Evolutionary conservation across 2,329 filamentous ascomycete species (phyloP).

Genomic region (Aquanectria penicillioides): DNA sequence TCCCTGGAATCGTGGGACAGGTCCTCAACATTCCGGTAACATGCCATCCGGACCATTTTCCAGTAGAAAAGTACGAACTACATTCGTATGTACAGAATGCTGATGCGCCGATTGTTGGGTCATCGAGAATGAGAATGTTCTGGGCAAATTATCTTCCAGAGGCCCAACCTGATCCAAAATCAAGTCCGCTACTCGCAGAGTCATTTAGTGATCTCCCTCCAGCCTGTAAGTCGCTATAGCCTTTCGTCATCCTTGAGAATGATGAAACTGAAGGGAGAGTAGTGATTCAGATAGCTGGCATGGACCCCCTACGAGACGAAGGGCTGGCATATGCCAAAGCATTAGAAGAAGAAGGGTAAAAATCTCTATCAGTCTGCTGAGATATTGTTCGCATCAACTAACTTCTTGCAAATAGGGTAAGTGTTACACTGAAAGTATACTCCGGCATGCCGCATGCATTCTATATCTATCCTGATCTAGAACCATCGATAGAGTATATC

Average conservation of each 20-base stretch:
- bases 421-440: constrained; percentile 4
- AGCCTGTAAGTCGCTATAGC: neutral
- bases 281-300: constrained; percentile 19
- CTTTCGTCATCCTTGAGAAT: neutral
- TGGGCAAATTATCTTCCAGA: constrained; percentile 17
- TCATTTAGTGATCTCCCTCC: constrained; percentile 13
- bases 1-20: constrained; percentile 9
- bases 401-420: neutral
- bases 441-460: constrained; percentile 19
- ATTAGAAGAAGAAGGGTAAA: constrained; percentile 1
- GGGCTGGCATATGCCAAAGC: constrained; percentile 16
- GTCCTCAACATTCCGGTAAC: constrained; percentile 21
- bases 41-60: constrained; percentile 20
- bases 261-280: neutral
- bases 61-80: neutral
- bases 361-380: fast-evolving
- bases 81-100: constrained; percentile 7
- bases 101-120: constrained; percentile 2
- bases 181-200: neutral
- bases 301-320: constrained; percentile 19
- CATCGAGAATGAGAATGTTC: constrained; percentile 4
- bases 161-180: neutral
- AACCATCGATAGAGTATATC: constrained; percentile 2
- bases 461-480: constrained; percentile 10
- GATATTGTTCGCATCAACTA: neutral